A percentile compares a stretch with the other conserved stretches of the same genome.
These are phyloP conservation scores for Hypholoma sublateritium DNA, from an alignment of 768 basidiomycete genomes.

Conservation along the genomic window DNA sequence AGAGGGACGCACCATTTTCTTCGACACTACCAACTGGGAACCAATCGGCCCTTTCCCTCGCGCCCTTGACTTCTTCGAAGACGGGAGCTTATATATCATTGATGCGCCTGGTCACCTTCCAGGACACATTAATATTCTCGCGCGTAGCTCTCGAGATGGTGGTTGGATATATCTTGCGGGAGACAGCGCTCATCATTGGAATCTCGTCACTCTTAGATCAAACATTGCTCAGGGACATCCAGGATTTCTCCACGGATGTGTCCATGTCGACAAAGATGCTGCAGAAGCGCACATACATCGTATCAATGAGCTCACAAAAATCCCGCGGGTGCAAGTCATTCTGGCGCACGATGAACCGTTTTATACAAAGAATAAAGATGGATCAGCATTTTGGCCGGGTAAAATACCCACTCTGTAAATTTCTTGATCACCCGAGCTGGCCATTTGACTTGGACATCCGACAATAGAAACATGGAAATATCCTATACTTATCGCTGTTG, in stretches of 20 bases:
- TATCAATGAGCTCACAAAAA: slow-evolving; percentile 35
- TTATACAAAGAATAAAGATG: slow-evolving; percentile 46
- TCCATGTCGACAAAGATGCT: slow-evolving; percentile 42
- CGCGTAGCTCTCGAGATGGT: slow-evolving; percentile 50
- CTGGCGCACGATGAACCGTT: slow-evolving; percentile 55
- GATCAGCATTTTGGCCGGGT: slow-evolving; percentile 26
- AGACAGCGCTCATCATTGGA: slow-evolving; percentile 57
- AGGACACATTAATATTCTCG: slow-evolving; percentile 56
- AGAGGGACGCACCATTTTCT: slow-evolving; percentile 34
- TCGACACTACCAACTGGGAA: slow-evolving; percentile 30
- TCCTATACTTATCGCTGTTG: too few species aligned
- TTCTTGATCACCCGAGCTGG: too few species aligned
- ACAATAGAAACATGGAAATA: too few species aligned
- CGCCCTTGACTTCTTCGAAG: slow-evolving; percentile 53
- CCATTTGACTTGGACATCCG: too few species aligned
- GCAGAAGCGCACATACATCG: slow-evolving; percentile 41
- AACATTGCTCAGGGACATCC: slow-evolving; percentile 32
- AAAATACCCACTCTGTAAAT: too few species aligned
- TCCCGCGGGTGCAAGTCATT: slow-evolving; percentile 43
- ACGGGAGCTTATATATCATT: slow-evolving; percentile 58
- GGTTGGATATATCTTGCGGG: slow-evolving; percentile 57
- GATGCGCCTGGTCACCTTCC: slow-evolving; percentile 56
- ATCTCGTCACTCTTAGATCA: slow-evolving; percentile 45
- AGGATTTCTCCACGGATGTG: slow-evolving; percentile 31
- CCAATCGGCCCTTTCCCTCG: slow-evolving; percentile 51